Evolutionary conservation across 1,284 basidiomycete genomes (phyloP).

Genomic region (Microbotryum saponariae): DNA sequence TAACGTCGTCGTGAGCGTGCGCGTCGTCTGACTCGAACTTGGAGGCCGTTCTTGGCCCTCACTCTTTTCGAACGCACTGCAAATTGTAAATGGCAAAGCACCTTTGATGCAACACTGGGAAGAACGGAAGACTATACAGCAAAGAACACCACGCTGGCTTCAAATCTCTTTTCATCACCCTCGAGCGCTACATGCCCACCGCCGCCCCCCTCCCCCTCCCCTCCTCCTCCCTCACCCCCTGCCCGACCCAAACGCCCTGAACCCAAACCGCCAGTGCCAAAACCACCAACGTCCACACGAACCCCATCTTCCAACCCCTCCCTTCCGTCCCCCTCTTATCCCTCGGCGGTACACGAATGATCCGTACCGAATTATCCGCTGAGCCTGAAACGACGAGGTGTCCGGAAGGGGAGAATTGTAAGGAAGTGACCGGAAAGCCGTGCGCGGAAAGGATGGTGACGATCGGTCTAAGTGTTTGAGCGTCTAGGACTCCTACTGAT

Average conservation of each 20-base stretch:
- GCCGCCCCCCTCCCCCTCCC: not conserved
- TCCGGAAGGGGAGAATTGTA: conserved; percentile 77
- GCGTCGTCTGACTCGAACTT: no score
- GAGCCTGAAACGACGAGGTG: conserved; percentile 82
- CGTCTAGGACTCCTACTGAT: conserved; percentile 75
- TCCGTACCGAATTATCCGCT: conserved; percentile 79
- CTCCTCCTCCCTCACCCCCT: not conserved
- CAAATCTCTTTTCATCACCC: no score
- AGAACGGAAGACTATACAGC: no score
- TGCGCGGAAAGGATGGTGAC: conserved; percentile 85
- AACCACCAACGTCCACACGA: conserved; percentile 1
- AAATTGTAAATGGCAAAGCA: no score
- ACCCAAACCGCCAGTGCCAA: not conserved
- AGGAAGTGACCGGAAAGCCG: conserved; percentile 83
- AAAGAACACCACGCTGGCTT: no score
- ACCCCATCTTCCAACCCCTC: not conserved
- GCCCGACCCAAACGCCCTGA: not conserved
- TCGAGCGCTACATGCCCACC: no score
- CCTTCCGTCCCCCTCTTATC: not conserved
- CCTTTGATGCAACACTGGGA: no score
- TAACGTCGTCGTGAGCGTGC: no score
- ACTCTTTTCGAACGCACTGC: no score
- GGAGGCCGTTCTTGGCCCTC: no score
- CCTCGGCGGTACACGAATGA: conserved; percentile 61
- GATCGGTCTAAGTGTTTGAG: conserved; percentile 66